These are phyloP conservation scores for Oehlia diaphana DNA, from an alignment of 192 early-diverging fungal species.

Conservation along the genomic window DNA sequence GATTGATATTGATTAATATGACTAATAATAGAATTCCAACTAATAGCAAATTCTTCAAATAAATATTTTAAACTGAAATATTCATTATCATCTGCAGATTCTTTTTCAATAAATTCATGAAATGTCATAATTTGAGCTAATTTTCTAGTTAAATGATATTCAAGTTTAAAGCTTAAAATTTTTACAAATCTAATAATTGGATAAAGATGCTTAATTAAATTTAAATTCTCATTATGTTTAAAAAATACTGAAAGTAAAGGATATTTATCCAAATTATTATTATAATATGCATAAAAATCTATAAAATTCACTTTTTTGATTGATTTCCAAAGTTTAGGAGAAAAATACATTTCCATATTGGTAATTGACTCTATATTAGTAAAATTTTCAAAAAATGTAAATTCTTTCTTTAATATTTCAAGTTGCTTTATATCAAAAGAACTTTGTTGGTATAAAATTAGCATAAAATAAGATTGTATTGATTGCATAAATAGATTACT, in stretches of 20 bases:
- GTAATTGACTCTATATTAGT: background rate
- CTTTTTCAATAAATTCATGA: too few relatives aligned
- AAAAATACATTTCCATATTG: too few relatives aligned
- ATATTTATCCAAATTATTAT: background rate
- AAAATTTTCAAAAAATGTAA: background rate
- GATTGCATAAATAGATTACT: background rate
- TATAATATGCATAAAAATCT: background rate
- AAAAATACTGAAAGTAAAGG: constrained; percentile 3
- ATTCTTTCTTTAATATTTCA: background rate
- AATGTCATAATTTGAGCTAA: background rate
- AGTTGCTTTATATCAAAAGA: background rate
- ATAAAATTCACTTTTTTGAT: background rate
- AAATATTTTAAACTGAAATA: too few relatives aligned
- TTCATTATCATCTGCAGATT: too few relatives aligned
- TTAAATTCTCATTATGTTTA: constrained; percentile 9
- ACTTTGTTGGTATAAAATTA: background rate
- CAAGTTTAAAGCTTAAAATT: background rate
- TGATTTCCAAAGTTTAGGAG: background rate
- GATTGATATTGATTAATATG: too few relatives aligned
- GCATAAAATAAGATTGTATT: background rate
- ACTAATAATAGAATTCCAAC: too few relatives aligned
- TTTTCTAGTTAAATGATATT: constrained; percentile 18
- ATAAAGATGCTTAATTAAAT: background rate
- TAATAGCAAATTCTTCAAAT: too few relatives aligned
- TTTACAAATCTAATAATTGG: constrained; percentile 27